Base-by-base conservation (phyloP, 1,284 basidiomycete species). In the Heterobasidion annosum region DNA sequence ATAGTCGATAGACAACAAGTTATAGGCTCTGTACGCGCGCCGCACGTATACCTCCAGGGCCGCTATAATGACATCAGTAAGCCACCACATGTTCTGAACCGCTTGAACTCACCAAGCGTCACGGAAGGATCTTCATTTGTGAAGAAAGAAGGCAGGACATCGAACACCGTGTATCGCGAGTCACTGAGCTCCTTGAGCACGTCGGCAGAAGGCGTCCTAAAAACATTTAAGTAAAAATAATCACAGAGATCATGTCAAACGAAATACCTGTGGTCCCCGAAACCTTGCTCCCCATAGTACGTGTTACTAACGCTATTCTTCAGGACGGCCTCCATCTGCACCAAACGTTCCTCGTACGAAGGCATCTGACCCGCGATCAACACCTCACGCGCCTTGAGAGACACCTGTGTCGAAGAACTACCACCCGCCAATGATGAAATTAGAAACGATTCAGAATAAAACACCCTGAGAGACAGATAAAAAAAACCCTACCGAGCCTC, bases 131-230 rank as follows among this genome's bases (percentile, higher is more conserved):
- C 93, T 35, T 78, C 69, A 67, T 94, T 88, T 59, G 83, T 85
- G 79, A 98, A 99, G 81, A 99, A 99, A 12, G 91, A 82, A 15
- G 94, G 92, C 55, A 99, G 79, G 10, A 99, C 97, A 66, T 99
- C 96, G 70, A 90, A 99, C 34, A 99, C 95, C 19, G 93, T 96
- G 75, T 95, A 97, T 56, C 92, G 83, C 33, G 94, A 98, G 73
- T 99, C 97, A 60, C 90, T 92, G 48, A 99, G 82, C 73, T 99
- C 97, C 65, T 88, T 86, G 62, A 99, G 77, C 34, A 93, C 80
- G 56, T 98, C 93, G 32, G 83, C 74, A 37, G 91, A 88, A 6
- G 97, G 97, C 2, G 75, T 79, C 64, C 88, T 88, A 43, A n/a
- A 46, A 16, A 19, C 50, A 35, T 34, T 45, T 58, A 33, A 56